These are phyloP conservation scores for Dioscorea zingiberensis DNA, from an alignment of 106 monocot genomes.

Conservation along the genomic window DNA sequence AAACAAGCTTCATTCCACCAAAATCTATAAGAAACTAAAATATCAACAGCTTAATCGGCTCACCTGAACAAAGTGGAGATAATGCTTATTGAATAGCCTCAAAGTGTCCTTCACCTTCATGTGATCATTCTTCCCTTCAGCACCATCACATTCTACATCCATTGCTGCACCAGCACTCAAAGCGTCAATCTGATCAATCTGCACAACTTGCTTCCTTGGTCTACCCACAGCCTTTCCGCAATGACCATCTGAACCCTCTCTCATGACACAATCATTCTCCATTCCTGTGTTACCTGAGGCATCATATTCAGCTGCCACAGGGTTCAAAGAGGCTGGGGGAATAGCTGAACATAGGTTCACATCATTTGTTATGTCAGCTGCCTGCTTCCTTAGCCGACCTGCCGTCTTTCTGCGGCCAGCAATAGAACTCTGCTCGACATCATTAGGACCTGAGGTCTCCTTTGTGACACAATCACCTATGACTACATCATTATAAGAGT, in stretches of 20 bases:
- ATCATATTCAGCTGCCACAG: too few relatives aligned
- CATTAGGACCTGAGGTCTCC: background rate
- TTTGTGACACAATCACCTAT: background rate
- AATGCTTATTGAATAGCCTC: conserved; percentile 37
- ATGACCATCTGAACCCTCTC: background rate
- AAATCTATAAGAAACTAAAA: background rate
- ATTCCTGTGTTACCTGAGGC: background rate
- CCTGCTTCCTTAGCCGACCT: too few relatives aligned
- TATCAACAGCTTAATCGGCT: background rate
- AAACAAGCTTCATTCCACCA: background rate
- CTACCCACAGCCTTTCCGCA: background rate
- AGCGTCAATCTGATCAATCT: background rate
- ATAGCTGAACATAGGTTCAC: too few relatives aligned
- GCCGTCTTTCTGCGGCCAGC: background rate
- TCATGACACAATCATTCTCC: background rate
- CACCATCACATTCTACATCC: background rate
- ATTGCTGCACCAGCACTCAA: background rate
- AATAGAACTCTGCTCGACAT: background rate
- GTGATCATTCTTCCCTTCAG: conserved; percentile 20
- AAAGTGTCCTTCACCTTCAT: conserved; percentile 41
- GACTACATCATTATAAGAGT: background rate
- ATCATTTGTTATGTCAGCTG: too few relatives aligned
- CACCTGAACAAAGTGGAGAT: conserved; percentile 51
- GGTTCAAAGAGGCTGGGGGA: too few relatives aligned
- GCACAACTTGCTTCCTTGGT: background rate